Conservation (phyloP, 73 alveolate species). For the Paramecium tetraurelia region DNA sequence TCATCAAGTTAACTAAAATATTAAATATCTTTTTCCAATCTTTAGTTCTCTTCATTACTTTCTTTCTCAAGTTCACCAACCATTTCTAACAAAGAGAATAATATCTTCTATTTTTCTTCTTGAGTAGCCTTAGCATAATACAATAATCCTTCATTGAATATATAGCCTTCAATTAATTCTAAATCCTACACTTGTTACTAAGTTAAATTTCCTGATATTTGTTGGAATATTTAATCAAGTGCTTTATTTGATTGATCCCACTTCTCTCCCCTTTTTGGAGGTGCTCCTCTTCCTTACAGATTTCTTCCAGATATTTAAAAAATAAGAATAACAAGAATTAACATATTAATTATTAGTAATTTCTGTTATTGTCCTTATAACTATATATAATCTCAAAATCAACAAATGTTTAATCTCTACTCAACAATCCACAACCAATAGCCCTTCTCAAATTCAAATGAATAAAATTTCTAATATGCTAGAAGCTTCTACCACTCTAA, state of each 20-base stretch:
- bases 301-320: not conserved
- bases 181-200: not conserved
- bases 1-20: not conserved
- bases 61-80: not conserved
- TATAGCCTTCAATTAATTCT: not conserved
- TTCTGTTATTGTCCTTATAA: not conserved
- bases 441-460: not conserved
- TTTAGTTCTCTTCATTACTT: not conserved
- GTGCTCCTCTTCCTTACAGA: not conserved
- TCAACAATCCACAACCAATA: not conserved
- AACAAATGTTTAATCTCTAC: not conserved
- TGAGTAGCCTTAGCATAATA: not conserved
- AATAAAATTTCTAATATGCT: not conserved
- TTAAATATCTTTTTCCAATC: not conserved
- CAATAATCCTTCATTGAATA: not conserved
- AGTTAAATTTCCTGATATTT: not conserved
- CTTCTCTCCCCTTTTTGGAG: not conserved
- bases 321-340: not conserved
- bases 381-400: not conserved
- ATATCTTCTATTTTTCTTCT: not conserved
- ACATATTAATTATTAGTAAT: not conserved
- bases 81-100: not conserved
- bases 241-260: not conserved
- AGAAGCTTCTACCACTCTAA: not conserved
- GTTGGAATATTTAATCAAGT: not conserved